Conservation (phyloP, 1,284 basidiomycete genomes). For the Malassezia japonica region DNA sequence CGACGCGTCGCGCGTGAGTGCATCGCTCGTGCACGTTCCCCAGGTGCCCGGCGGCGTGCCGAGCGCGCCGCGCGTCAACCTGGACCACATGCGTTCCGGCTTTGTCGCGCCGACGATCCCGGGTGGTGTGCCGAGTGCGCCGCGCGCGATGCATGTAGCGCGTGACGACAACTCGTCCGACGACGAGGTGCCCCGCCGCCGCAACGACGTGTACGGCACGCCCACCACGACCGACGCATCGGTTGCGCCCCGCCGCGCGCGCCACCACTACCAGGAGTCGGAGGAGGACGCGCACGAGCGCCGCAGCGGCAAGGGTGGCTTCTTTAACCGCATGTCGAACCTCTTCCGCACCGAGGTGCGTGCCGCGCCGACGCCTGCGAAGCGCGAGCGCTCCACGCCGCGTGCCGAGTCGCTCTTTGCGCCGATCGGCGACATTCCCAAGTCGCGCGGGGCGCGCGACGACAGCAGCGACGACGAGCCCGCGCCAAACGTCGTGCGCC, state of each 20-base stretch:
- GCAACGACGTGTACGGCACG: neutral
- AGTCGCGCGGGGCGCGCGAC: neutral
- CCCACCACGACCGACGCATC: neutral
- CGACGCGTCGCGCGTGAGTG: constrained; percentile 2
- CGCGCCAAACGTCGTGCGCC: constrained; percentile 32
- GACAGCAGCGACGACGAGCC: constrained; percentile 38
- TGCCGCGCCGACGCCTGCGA: neutral
- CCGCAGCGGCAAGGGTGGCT: constrained; percentile 19
- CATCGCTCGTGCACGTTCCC: constrained; percentile 14
- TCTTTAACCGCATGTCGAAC: constrained; percentile 37
- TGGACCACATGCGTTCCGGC: constrained; percentile 24
- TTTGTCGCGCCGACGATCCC: constrained; percentile 18
- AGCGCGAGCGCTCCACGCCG: neutral
- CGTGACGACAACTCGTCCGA: constrained; percentile 12
- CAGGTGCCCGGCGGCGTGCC: constrained; percentile 33
- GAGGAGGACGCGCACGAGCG: constrained; percentile 13
- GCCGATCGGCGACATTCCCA: neutral
- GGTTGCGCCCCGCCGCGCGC: neutral
- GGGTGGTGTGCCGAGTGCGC: constrained; percentile 20
- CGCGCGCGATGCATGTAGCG: constrained; percentile 11
- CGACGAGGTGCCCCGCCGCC: constrained; percentile 18
- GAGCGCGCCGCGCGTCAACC: constrained; percentile 25
- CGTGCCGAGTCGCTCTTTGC: neutral
- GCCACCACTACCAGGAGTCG: constrained; percentile 5
- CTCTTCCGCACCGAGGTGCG: constrained; percentile 44